These are phyloP conservation scores for Aspergillus taichungensis DNA, from an alignment of 495 filamentous ascomycete genomes.

Conservation along the genomic window DNA sequence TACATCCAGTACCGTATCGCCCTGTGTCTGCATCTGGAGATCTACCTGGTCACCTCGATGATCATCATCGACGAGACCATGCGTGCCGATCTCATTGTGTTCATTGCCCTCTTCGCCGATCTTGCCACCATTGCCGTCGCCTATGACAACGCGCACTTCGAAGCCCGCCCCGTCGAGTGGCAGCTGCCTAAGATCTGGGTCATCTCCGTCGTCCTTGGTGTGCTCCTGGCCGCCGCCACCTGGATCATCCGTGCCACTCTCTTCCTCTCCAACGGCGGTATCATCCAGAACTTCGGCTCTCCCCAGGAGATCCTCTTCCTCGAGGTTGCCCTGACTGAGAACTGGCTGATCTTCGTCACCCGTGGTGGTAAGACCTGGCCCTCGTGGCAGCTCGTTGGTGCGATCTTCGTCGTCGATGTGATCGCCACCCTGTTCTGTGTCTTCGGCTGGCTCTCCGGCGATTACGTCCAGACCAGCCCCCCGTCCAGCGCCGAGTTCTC, in stretches of 20 bases:
- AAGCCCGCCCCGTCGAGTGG: conserved; percentile 65
- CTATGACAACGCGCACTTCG: conserved; percentile 70
- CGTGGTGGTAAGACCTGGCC: conserved; percentile 63
- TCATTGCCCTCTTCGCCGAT: conserved; percentile 71
- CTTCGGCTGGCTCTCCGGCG: conserved; percentile 60
- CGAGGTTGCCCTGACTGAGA: conserved; percentile 65
- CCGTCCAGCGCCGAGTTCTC: conserved; percentile 38
- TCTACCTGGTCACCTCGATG: conserved; percentile 72
- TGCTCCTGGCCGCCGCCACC: conserved; percentile 56
- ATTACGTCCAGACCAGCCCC: conserved; percentile 36
- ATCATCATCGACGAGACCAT: conserved; percentile 70
- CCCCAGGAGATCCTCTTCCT: conserved; percentile 68
- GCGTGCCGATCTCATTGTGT: conserved; percentile 58
- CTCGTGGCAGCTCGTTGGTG: conserved; percentile 62
- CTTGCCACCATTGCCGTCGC: conserved; percentile 68
- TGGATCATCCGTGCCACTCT: conserved; percentile 62
- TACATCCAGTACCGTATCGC: conserved; percentile 78
- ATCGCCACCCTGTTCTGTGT: conserved; percentile 63
- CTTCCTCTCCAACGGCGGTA: conserved; percentile 59
- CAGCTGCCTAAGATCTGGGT: conserved; percentile 73
- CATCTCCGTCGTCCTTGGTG: conserved; percentile 59
- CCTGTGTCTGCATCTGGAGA: conserved; percentile 66
- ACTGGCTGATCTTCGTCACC: conserved; percentile 75
- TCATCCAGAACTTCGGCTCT: conserved; percentile 64
- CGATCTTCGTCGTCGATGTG: conserved; percentile 63